Conservation (phyloP, 495 filamentous ascomycete genomes). For the Beverwykella pulmonaria region DNA sequence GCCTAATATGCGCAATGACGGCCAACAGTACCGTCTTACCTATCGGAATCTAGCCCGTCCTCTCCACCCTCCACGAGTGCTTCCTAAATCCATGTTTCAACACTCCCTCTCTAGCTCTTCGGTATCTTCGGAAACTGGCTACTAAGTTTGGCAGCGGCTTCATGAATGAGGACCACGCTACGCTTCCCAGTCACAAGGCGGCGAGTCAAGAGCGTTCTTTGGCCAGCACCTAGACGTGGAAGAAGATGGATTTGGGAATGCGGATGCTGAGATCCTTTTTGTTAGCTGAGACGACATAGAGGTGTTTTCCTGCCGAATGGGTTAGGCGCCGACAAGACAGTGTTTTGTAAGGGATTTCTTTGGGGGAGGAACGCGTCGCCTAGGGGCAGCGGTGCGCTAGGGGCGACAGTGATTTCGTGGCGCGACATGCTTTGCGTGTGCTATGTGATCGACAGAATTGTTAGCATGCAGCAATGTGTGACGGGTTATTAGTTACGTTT, state of each 20-base stretch:
- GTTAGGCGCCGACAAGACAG: constrained; percentile 53
- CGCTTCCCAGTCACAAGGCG: constrained; percentile 43
- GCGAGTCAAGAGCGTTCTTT: constrained; percentile 35
- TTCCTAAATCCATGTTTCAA: constrained; percentile 55
- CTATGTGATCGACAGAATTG: background rate
- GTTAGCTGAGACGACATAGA: constrained; percentile 51
- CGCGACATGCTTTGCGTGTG: background rate
- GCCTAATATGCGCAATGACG: constrained; percentile 57
- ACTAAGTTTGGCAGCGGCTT: constrained; percentile 46
- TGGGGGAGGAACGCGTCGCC: constrained; percentile 56
- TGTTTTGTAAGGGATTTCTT: constrained; percentile 56
- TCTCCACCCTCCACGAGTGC: constrained; percentile 55
- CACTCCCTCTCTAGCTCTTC: constrained; percentile 44
- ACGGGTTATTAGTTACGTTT: no score
- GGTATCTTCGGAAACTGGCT: constrained; percentile 53
- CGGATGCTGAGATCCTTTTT: constrained; percentile 49
- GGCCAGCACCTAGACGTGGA: constrained; percentile 46
- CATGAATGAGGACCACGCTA: constrained; percentile 46
- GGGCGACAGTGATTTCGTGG: constrained; percentile 23
- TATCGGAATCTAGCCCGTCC: constrained; percentile 46
- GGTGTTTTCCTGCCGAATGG: constrained; percentile 46
- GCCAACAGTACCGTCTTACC: constrained; percentile 49
- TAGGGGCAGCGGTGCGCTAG: constrained; percentile 20
- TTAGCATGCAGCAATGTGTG: no score
- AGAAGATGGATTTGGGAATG: constrained; percentile 50